Evolutionary conservation across 2,329 filamentous ascomycete species (phyloP).

Genomic region (Fusarium coffeatum): DNA sequence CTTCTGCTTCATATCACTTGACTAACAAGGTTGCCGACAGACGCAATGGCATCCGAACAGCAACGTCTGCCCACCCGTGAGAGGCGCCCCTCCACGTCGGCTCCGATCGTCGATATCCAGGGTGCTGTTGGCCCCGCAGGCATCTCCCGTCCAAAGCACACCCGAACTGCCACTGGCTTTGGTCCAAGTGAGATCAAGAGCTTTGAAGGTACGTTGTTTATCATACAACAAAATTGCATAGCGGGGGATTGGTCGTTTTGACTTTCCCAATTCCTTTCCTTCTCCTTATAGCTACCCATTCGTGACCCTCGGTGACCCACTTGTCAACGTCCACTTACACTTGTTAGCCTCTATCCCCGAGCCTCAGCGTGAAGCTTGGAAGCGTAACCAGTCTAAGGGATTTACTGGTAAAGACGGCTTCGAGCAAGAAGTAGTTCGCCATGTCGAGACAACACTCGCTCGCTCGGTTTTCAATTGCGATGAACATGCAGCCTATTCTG

Average conservation of each 20-base stretch:
- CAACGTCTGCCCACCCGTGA: conserved; percentile 68
- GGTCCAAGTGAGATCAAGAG: conserved; percentile 91
- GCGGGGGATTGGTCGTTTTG: neutral
- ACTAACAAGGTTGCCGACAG: conserved; percentile 34
- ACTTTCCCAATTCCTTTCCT: neutral
- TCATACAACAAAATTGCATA: neutral
- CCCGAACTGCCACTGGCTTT: conserved; percentile 95
- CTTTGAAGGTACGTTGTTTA: conserved; percentile 76
- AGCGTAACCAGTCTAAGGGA: conserved; percentile 69
- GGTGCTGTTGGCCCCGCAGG: conserved; percentile 89
- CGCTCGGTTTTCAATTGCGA: conserved; percentile 99
- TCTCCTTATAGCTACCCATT: neutral
- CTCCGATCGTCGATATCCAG: conserved; percentile 86
- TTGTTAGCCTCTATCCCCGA: conserved; percentile 81
- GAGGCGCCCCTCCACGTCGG: conserved; percentile 82
- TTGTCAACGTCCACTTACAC: conserved; percentile 20
- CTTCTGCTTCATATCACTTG: conserved; percentile 13
- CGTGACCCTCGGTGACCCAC: neutral
- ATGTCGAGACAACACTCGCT: conserved; percentile 96
- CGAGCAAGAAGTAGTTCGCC: conserved; percentile 85
- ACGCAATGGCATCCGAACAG: conserved; percentile 52
- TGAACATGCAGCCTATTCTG: conserved; percentile 91
- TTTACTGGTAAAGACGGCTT: conserved; percentile 88
- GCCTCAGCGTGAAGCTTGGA: conserved; percentile 84
- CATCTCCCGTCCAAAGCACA: conserved; percentile 91